Percentiles rank a stretch among this genome's conserved stretches.
Conservation (phyloP, 306 rosid genomes). For the Comarum palustre region DNA sequence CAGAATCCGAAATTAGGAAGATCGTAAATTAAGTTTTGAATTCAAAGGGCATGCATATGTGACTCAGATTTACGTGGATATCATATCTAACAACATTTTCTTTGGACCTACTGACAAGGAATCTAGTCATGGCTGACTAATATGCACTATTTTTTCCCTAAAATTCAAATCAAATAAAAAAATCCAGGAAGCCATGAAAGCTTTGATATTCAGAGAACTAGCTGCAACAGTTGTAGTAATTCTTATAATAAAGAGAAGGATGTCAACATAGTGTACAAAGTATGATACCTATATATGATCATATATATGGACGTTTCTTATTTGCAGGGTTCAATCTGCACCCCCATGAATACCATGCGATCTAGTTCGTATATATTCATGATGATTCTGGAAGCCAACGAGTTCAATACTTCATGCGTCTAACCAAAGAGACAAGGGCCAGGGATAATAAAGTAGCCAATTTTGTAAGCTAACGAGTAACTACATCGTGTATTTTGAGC, state of each 20-base stretch:
- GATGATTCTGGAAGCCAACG: too few species aligned
- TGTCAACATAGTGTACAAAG: neutral
- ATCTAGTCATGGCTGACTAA: constrained; percentile 42
- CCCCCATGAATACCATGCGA: neutral
- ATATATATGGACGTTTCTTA: neutral
- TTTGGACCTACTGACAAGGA: constrained; percentile 27
- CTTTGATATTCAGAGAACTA: neutral
- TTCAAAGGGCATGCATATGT: neutral
- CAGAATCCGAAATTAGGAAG: neutral
- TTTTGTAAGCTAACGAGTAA: too few species aligned
- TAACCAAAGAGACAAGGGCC: neutral
- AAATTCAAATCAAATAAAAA: neutral
- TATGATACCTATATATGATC: neutral
- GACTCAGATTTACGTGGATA: constrained; percentile 33
- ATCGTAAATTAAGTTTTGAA: neutral
- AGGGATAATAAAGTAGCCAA: neutral
- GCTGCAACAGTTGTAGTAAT: neutral
- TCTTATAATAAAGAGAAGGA: neutral
- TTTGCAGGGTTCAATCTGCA: neutral
- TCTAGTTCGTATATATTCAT: neutral
- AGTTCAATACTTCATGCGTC: too few species aligned
- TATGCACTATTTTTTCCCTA: neutral
- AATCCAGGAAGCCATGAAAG: neutral
- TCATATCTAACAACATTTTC: neutral
- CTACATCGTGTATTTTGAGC: too few species aligned